phyloP scores from a whole-genome alignment of 768 basidiomycete genomes.

The Lepiota brunneoincarnata region DNA sequence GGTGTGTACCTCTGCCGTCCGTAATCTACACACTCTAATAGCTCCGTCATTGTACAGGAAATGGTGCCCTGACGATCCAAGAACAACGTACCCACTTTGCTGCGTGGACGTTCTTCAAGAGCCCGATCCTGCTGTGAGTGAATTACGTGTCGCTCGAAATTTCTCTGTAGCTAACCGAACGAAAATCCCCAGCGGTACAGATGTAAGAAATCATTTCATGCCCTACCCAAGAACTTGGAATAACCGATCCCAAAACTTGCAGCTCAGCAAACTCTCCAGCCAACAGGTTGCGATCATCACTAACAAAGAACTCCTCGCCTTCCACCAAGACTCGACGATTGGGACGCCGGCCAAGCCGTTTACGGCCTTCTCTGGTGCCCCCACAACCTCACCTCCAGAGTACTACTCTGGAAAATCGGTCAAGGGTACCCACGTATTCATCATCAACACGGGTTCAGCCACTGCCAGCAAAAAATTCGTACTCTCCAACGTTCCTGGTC shows the following conservation, averaged over 20 bases:
- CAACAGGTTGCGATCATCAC: constrained; percentile 47
- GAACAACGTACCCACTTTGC: constrained; percentile 58
- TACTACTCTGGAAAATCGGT: constrained; percentile 48
- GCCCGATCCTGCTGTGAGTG: constrained; percentile 48
- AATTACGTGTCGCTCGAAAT: not conserved
- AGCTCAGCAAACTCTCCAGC: constrained; percentile 39
- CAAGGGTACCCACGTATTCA: constrained; percentile 52
- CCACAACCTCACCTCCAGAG: constrained; percentile 45
- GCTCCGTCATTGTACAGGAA: constrained; percentile 26
- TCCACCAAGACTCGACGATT: constrained; percentile 46
- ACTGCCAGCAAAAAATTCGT: constrained; percentile 42
- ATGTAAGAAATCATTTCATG: constrained; percentile 25
- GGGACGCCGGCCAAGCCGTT: constrained; percentile 50
- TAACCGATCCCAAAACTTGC: not conserved
- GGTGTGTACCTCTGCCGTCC: constrained; percentile 16
- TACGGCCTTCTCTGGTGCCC: constrained; percentile 34
- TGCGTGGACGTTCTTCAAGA: constrained; percentile 57
- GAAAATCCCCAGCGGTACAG: constrained; percentile 29
- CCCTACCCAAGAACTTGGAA: constrained; percentile 4
- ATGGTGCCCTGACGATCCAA: constrained; percentile 44
- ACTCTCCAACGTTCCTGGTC: constrained; percentile 44
- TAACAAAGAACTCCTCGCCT: constrained; percentile 51
- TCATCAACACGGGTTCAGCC: constrained; percentile 43
- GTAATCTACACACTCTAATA: not conserved
- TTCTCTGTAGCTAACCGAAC: not conserved